Evolutionary conservation across 257 asterid genomes (phyloP).

Genomic region (Solanum chiquidenum): DNA sequence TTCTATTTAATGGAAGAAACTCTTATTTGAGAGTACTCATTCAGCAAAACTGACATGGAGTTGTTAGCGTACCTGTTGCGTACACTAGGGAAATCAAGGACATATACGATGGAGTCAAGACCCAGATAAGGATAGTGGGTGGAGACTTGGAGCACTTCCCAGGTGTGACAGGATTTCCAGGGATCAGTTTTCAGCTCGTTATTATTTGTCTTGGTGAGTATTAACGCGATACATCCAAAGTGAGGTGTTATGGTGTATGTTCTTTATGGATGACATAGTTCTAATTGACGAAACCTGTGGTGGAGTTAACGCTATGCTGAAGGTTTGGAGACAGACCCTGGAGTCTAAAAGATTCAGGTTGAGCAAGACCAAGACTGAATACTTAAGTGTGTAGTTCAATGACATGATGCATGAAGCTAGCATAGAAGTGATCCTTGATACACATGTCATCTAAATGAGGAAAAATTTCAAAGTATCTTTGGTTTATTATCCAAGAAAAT

Average conservation of each 20-base stretch:
- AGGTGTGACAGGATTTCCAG: not conserved
- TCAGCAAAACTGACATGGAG: no score
- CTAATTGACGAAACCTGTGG: not conserved
- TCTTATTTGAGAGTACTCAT: no score
- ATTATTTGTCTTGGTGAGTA: not conserved
- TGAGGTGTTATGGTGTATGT: not conserved
- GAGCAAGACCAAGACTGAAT: not conserved
- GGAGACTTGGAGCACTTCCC: not conserved
- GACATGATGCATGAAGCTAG: not conserved
- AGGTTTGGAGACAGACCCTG: not conserved
- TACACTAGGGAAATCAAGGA: not conserved
- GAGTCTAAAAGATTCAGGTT: not conserved
- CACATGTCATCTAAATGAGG: not conserved
- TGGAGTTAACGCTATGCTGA: not conserved
- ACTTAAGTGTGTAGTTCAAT: not conserved
- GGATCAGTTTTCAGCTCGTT: not conserved
- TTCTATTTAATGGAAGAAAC: no score
- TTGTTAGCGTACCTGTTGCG: not conserved
- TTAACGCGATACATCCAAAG: not conserved
- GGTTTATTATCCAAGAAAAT: not conserved
- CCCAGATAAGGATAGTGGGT: not conserved
- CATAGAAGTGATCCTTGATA: not conserved
- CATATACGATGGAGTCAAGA: not conserved
- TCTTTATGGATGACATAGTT: not conserved
- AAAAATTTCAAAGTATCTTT: not conserved